phyloP scores from a whole-genome alignment of 1,139 yeast genomes.

The Scheffersomyces segobiensis region DNA sequence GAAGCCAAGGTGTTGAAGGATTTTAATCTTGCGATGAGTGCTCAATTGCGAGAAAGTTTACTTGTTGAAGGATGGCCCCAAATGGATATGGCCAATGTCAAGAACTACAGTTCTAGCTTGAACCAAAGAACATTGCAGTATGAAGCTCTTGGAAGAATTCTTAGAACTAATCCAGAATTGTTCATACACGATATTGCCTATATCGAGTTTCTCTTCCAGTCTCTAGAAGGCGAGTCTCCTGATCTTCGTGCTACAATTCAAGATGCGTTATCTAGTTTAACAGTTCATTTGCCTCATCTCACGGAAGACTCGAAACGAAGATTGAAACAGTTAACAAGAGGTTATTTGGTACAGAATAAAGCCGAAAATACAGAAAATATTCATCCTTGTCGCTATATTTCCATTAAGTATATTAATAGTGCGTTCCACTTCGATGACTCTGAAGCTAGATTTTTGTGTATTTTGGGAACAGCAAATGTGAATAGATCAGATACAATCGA shows the following conservation, averaged over 20 bases:
- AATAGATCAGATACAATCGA: constrained; percentile 75
- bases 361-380: constrained; percentile 19
- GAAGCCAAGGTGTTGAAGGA: constrained; percentile 14
- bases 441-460: constrained; percentile 66
- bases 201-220: constrained; percentile 68
- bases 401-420: constrained; percentile 65
- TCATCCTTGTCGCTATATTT: constrained; percentile 54
- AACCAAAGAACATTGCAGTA: constrained; percentile 64
- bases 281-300: constrained; percentile 48
- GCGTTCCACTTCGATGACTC: constrained; percentile 70
- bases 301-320: constrained; percentile 36
- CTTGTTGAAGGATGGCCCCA: constrained; percentile 63
- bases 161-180: constrained; percentile 50
- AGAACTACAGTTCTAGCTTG: constrained; percentile 29
- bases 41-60: constrained; percentile 51
- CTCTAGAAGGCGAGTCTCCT: constrained; percentile 63
- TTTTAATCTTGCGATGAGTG: constrained; percentile 46
- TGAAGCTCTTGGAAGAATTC: constrained; percentile 72
- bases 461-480: constrained; percentile 58
- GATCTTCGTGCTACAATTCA: constrained; percentile 72
- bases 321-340: constrained; percentile 46
- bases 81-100: constrained; percentile 32
- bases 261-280: constrained; percentile 65
- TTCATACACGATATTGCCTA: constrained; percentile 49
- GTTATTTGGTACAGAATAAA: constrained; percentile 30